Conservation (phyloP, 2,329 filamentous ascomycete species). For the Cordyceps farinosa region DNA sequence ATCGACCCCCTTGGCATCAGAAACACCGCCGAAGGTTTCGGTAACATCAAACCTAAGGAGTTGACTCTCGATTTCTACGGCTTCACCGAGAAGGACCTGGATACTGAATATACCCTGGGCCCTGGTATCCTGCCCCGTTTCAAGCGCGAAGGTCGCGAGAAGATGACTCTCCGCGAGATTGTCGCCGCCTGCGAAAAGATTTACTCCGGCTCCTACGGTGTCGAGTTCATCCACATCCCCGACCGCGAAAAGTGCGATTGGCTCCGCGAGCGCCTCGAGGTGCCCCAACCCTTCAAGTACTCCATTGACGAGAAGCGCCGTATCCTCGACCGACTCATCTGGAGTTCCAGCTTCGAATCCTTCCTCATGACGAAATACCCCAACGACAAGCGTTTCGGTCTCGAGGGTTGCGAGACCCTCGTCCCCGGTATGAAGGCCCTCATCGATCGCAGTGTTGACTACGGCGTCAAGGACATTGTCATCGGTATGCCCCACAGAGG, state of each 20-base stretch:
- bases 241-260: constrained; percentile 98
- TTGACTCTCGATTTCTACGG: constrained; percentile 89
- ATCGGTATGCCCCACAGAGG: constrained; percentile 99
- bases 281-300: constrained; percentile 94
- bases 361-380: constrained; percentile 98
- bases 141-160: constrained; percentile 80
- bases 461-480: constrained; percentile 97
- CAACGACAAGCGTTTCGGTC: constrained; percentile 98
- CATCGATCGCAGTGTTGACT: constrained; percentile 97
- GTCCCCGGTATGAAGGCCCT: constrained; percentile 99
- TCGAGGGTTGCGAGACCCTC: constrained; percentile 94
- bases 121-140: constrained; percentile 95
- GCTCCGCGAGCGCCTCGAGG: constrained; percentile 91
- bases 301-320: constrained; percentile 97
- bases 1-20: constrained; percentile 95
- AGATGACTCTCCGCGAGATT: constrained; percentile 96
- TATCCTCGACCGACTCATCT: constrained; percentile 95
- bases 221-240: constrained; percentile 98
- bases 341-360: constrained; percentile 94
- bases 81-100: constrained; percentile 90
- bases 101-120: constrained; percentile 85
- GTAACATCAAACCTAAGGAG: constrained; percentile 86
- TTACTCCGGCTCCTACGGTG: constrained; percentile 95
- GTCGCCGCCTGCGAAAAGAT: constrained; percentile 88
- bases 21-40: constrained; percentile 69